These are phyloP conservation scores for Neurospora tetraspora DNA, from an alignment of 495 filamentous ascomycete genomes.

Conservation along the genomic window DNA sequence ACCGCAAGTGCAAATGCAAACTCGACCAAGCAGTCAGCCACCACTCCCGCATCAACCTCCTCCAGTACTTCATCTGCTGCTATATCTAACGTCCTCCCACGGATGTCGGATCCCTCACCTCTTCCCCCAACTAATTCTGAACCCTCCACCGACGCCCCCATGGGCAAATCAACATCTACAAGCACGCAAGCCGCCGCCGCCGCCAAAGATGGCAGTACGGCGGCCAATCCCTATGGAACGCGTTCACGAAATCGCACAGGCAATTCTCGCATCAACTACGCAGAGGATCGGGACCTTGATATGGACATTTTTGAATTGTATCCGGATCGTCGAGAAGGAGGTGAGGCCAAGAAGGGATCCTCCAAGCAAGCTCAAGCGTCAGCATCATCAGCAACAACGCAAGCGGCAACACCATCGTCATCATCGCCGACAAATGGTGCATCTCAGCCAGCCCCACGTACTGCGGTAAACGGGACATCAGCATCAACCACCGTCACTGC, in stretches of 20 bases:
- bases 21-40: conserved; percentile 13
- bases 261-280: conserved; percentile 79
- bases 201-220: conserved; percentile 26
- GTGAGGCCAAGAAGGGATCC: conserved; percentile 37
- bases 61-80: conserved; percentile 7
- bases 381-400: conserved; percentile 16
- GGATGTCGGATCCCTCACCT: conserved; percentile 20
- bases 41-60: conserved; percentile 1
- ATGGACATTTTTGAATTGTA: conserved; percentile 56
- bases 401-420: conserved; percentile 1
- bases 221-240: conserved; percentile 78
- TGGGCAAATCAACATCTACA: conserved; percentile 35
- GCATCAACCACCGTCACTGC: neutral
- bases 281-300: conserved; percentile 89
- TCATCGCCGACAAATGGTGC: neutral
- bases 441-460: neutral
- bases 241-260: conserved; percentile 86
- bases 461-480: neutral
- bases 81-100: conserved; percentile 14
- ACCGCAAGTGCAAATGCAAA: conserved; percentile 10
- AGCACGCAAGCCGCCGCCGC: conserved; percentile 25
- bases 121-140: conserved; percentile 7
- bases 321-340: conserved; percentile 36
- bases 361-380: conserved; percentile 20
- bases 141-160: conserved; percentile 11